Conservation (phyloP, 2,329 filamentous ascomycete genomes). For the Dactylellina drechsleri region DNA sequence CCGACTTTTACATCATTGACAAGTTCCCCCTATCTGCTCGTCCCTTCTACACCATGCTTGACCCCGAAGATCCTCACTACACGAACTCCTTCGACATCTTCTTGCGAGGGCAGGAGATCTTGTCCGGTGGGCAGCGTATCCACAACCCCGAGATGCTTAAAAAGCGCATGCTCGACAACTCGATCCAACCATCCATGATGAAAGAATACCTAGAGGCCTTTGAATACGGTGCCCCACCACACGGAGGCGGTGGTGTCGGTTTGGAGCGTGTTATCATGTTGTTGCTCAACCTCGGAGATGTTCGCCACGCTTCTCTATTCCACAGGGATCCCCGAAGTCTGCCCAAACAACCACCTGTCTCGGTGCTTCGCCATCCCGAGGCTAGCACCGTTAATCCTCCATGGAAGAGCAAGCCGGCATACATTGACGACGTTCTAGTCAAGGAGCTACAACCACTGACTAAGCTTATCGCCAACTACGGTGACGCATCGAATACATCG, state of each 20-base stretch:
- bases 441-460: conserved; percentile 77
- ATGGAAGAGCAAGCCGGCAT: conserved; percentile 66
- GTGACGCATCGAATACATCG: conserved; percentile 90
- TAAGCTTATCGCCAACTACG: conserved; percentile 93
- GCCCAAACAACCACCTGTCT: conserved; percentile 72
- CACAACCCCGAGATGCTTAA: conserved; percentile 80
- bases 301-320: conserved; percentile 87
- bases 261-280: conserved; percentile 89
- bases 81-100: conserved; percentile 98
- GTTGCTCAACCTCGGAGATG: conserved; percentile 85
- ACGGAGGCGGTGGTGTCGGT: conserved; percentile 89
- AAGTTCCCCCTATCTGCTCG: conserved; percentile 87
- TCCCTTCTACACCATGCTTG: conserved; percentile 91
- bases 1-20: conserved; percentile 93
- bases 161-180: conserved; percentile 77
- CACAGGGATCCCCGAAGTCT: conserved; percentile 88
- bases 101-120: conserved; percentile 89
- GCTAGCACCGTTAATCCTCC: conserved; percentile 80
- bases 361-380: conserved; percentile 82
- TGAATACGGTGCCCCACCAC: conserved; percentile 85
- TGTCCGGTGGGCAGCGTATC: conserved; percentile 92
- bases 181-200: conserved; percentile 83
- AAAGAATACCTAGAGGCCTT: conserved; percentile 90
- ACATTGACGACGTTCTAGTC: conserved; percentile 61
- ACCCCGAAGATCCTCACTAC: conserved; percentile 74